Conservation (phyloP, 2,329 filamentous ascomycete species). For the Xylaria hypoxylon region DNA sequence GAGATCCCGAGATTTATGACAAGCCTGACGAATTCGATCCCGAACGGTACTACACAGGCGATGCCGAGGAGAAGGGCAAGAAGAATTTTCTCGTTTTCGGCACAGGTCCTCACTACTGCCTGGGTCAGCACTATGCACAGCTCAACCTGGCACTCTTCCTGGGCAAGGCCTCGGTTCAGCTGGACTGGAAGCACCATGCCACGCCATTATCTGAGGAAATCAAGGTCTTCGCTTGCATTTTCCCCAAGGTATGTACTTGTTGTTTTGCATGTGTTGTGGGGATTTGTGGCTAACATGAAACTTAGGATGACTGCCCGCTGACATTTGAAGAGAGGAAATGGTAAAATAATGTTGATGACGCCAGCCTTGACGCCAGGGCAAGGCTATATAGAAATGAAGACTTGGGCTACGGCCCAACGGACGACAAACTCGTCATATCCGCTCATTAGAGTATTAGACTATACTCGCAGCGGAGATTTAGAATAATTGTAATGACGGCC, state of each 20-base stretch:
- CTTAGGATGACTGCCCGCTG: conserved; percentile 84
- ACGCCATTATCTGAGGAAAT: conserved; percentile 91
- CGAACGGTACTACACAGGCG: conserved; percentile 89
- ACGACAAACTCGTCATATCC: conserved; percentile 17
- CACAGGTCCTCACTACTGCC: conserved; percentile 94
- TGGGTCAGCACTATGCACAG: conserved; percentile 92
- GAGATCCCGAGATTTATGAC: conserved; percentile 91
- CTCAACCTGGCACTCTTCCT: conserved; percentile 89
- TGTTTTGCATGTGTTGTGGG: conserved; percentile 14
- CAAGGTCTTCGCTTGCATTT: conserved; percentile 98
- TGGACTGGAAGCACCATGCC: conserved; percentile 91
- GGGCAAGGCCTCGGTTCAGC: conserved; percentile 85
- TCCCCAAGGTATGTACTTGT: conserved; percentile 80
- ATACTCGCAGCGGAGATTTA: conserved; percentile 31
- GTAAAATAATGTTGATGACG: conserved; percentile 46
- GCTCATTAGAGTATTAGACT: conserved; percentile 15
- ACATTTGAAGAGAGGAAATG: conserved; percentile 72
- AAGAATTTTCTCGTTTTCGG: conserved; percentile 99
- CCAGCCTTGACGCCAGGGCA: conserved; percentile 2
- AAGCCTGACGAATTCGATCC: conserved; percentile 91
- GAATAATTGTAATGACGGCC: conserved; percentile 42
- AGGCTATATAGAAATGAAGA: conserved; percentile 26
- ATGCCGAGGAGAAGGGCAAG: conserved; percentile 83
- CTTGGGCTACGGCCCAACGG: not conserved
- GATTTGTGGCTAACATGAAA: conserved; percentile 44